phyloP scores from a whole-genome alignment of 805 yeast genomes.

The Starmera amethionina region DNA sequence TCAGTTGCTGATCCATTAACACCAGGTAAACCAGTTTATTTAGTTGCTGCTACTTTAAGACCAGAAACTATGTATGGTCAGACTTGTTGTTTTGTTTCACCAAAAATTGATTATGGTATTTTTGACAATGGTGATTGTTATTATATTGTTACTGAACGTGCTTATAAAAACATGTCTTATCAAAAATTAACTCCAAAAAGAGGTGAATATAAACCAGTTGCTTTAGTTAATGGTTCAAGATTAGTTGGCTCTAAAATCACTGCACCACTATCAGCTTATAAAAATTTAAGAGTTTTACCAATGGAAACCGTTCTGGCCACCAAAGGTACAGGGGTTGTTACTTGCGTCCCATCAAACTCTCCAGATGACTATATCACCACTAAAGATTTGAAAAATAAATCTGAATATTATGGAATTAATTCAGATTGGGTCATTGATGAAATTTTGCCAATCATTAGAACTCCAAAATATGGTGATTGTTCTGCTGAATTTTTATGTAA shows the following conservation, averaged over 20 bases:
- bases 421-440: slow-evolving; percentile 79
- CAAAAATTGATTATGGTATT: slow-evolving; percentile 85
- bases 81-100: slow-evolving; percentile 95
- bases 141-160: slow-evolving; percentile 85
- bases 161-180: slow-evolving; percentile 94
- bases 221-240: slow-evolving; percentile 54
- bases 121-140: slow-evolving; percentile 75
- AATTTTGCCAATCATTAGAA: slow-evolving; percentile 61
- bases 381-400: slow-evolving; percentile 74
- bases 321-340: slow-evolving; percentile 98
- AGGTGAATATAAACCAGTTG: slow-evolving; percentile 60
- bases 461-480: slow-evolving; percentile 80
- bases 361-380: slow-evolving; percentile 94
- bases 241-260: slow-evolving; percentile 79
- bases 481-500: slow-evolving; percentile 81
- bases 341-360: slow-evolving; percentile 98
- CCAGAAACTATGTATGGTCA: slow-evolving; percentile 99
- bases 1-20: slow-evolving; percentile 29
- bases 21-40: slow-evolving; percentile 53
- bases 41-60: slow-evolving; percentile 95
- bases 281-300: slow-evolving; percentile 76
- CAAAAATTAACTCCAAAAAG: slow-evolving; percentile 87
- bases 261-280: slow-evolving; percentile 72
- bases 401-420: slow-evolving; percentile 81
- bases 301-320: slow-evolving; percentile 94